Percentiles rank a stretch among this genome's conserved stretches.
Evolutionary conservation across 2,329 filamentous ascomycete genomes (phyloP).

Genomic region (Sporothrix schenckii): DNA sequence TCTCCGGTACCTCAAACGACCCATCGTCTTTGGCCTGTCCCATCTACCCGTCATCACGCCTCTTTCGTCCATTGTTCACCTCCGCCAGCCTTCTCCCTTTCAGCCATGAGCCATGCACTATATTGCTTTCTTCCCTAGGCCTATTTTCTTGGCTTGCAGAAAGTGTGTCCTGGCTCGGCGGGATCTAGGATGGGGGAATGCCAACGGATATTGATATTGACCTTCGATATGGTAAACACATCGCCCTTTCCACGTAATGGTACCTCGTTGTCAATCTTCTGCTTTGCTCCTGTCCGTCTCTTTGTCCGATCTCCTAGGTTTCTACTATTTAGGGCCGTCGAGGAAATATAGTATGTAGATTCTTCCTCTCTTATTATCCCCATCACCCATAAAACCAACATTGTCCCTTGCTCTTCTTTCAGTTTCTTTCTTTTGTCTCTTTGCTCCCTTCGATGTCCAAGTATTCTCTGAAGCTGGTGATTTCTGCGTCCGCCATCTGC

Average conservation of each 20-base stretch:
- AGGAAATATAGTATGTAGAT: neutral
- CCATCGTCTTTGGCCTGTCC: neutral
- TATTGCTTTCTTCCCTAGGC: conserved; percentile 20
- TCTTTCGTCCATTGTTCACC: neutral
- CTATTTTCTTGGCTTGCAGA: conserved; percentile 3
- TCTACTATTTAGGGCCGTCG: neutral
- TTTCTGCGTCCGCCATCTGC: neutral
- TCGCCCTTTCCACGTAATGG: neutral
- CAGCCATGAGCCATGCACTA: neutral
- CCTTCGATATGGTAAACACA: conserved; percentile 20
- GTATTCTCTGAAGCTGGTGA: too few species aligned
- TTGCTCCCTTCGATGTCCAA: neutral
- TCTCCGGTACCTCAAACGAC: conserved; percentile 14
- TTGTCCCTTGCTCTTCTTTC: neutral
- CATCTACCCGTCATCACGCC: conserved; percentile 25
- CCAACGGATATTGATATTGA: conserved; percentile 12
- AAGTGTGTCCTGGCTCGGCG: conserved; percentile 9
- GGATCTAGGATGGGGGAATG: conserved; percentile 19
- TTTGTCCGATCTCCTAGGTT: conserved; percentile 12
- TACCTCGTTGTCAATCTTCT: neutral
- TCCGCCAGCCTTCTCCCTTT: conserved; percentile 15
- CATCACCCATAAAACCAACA: conserved; percentile 17
- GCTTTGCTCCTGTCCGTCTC: neutral
- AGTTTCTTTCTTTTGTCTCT: neutral
- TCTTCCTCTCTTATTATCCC: neutral